Percentiles rank a stretch among this genome's conserved stretches.
phyloP scores from a whole-genome alignment of 1,139 yeast species.

The Geotrichum candidum region DNA sequence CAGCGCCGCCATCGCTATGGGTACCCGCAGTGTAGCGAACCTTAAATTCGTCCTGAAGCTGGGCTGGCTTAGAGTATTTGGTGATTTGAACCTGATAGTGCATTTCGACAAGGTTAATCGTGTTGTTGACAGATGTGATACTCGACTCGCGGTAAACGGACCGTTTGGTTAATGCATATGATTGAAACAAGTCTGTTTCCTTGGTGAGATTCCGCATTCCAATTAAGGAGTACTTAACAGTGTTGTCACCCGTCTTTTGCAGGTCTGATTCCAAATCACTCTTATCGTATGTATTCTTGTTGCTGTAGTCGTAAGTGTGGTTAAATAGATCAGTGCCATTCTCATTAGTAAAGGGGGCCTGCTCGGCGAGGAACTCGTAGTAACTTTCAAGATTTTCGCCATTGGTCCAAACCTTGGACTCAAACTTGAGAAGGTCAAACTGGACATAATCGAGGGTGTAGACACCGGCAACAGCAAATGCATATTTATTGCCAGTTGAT shows the following conservation, averaged over 20 bases:
- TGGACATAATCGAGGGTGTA: slow-evolving; percentile 14
- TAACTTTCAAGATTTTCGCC: slow-evolving; percentile 11
- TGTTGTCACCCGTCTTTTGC: slow-evolving; percentile 6
- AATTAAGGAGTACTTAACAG: slow-evolving; percentile 11
- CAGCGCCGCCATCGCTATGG: background rate
- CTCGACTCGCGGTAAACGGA: slow-evolving; percentile 14
- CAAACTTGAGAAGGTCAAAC: slow-evolving; percentile 13
- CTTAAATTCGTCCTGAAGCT: slow-evolving; percentile 1
- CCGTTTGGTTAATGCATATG: slow-evolving; percentile 15
- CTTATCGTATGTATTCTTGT: slow-evolving; percentile 6
- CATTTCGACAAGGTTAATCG: slow-evolving; percentile 15
- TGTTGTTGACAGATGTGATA: slow-evolving; percentile 11
- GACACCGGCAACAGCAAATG: slow-evolving; percentile 16
- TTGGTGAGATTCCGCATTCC: slow-evolving; percentile 14
- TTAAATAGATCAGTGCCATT: slow-evolving; percentile 15
- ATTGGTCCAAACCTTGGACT: slow-evolving; percentile 3
- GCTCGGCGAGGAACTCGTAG: slow-evolving; percentile 11
- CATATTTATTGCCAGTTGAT: slow-evolving; percentile 4
- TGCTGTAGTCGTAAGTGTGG: slow-evolving; percentile 15
- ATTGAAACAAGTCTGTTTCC: slow-evolving; percentile 10
- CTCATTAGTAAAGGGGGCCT: slow-evolving; percentile 1
- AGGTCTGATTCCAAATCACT: slow-evolving; percentile 3
- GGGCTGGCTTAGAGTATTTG: background rate
- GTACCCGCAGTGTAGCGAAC: slow-evolving; percentile 7
- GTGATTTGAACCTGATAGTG: slow-evolving; percentile 13